These are phyloP conservation scores for Candida wancherniae DNA, from an alignment of 805 yeast species.

Conservation along the genomic window DNA sequence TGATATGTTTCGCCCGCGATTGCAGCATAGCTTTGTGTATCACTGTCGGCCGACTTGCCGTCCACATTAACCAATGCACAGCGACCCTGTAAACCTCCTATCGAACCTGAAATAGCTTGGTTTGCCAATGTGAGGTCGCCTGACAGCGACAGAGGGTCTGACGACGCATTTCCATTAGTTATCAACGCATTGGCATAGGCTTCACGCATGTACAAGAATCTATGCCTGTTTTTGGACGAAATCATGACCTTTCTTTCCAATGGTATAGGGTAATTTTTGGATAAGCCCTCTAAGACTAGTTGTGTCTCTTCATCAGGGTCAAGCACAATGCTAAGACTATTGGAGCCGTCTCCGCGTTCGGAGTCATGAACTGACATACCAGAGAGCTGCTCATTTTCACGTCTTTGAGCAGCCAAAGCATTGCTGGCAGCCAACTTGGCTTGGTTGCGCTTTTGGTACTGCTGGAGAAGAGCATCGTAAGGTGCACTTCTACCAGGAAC, in stretches of 20 bases:
- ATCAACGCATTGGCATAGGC: conserved; percentile 85
- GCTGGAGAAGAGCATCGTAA: conserved; percentile 80
- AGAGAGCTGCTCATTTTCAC: conserved; percentile 53
- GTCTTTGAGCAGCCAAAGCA: conserved; percentile 72
- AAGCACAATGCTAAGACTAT: conserved; percentile 43
- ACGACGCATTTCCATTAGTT: conserved; percentile 53
- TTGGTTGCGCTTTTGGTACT: conserved; percentile 89
- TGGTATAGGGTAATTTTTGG: conserved; percentile 76
- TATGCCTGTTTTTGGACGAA: conserved; percentile 66
- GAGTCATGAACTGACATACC: conserved; percentile 19
- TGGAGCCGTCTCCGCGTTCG: conserved; percentile 17
- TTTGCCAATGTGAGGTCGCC: conserved; percentile 40
- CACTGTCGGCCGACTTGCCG: conserved; percentile 18
- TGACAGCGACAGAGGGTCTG: conserved; percentile 24
- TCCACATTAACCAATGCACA: conserved; percentile 71
- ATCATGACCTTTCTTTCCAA: conserved; percentile 68
- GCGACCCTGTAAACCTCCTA: conserved; percentile 78
- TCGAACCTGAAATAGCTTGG: conserved; percentile 45
- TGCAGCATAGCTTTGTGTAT: conserved; percentile 45
- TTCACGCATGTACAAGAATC: conserved; percentile 84
- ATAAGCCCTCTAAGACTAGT: conserved; percentile 84
- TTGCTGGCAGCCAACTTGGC: conserved; percentile 81
- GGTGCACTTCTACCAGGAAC: conserved; percentile 92
- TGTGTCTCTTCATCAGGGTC: conserved; percentile 93
- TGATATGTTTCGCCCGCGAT: conserved; percentile 54